Evolutionary conservation across 1,139 yeast species (phyloP), one percentile per base, ranked within the genome.

Genomic region (Arxiozyma bovina): DNA sequence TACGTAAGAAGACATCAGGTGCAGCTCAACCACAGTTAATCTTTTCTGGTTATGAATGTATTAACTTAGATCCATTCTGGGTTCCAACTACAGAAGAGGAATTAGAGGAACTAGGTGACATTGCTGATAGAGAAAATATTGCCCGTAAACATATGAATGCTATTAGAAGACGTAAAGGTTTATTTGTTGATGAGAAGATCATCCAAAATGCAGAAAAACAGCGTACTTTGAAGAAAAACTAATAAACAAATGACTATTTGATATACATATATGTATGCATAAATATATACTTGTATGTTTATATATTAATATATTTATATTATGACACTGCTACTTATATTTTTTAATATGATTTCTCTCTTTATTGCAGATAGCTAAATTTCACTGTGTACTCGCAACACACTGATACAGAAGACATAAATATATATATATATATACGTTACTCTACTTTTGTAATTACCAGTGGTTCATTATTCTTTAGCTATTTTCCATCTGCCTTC

Each of bases 41-140:
- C 7, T 93, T 93, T 66, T 80, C 86, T 49, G 99, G 99, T 1
- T 94, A 80, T 69, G 95, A 90, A 63, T 74, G 84, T 59, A 79
- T 91, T 52, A 96, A 89, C 58, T 81, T 87, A 61, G 98, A 94
- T 73, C 99, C 99, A 45, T 94, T 86, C 76, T 94, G 99, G 99
- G 96, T 93, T 15, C 99, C 99, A n/a, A 88, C 93, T 7, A 94
- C 99, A 0, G 97, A 88, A 63, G 98, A 90, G 69, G 99, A 94
- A 68, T 73, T 93, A 51, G 99, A 93, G 67, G 96, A 90, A 57
- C 74, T 88, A 50, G 99, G 99, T 34, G 96, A 89, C 60, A 79
- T 81, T 61, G 96, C 97, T 0, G 99, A 94, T 64, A 80, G 88
- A 63, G 98, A 90, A 64, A 93, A 93, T 66, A 76, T 90, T 57